phyloP scores from a whole-genome alignment of 345 rosid species.

The Hibiscus tridactylites region DNA sequence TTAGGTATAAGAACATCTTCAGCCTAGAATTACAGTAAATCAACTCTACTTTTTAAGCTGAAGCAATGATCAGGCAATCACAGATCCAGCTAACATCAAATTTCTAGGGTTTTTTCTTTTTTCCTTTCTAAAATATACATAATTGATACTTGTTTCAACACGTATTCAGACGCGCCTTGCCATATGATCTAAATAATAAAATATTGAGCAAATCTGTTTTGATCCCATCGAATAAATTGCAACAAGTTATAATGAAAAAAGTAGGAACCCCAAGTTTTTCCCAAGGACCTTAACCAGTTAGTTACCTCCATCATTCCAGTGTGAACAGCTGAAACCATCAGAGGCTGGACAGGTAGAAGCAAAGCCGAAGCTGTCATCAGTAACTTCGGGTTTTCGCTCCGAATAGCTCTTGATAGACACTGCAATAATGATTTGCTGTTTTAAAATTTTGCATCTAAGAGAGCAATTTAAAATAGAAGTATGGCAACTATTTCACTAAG shows the following conservation, averaged over 20 bases:
- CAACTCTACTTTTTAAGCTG: too few relatives aligned
- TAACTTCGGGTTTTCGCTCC: slow-evolving; percentile 81
- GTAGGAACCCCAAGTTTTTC: background rate
- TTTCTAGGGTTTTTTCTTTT: too few relatives aligned
- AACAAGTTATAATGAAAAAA: background rate
- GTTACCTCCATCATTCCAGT: slow-evolving; percentile 98
- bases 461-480: slow-evolving; percentile 1
- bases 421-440: slow-evolving; percentile 19
- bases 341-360: slow-evolving; percentile 77
- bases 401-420: slow-evolving; percentile 83
- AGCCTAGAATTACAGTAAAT: too few relatives aligned
- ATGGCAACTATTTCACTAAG: background rate
- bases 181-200: background rate
- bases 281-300: background rate
- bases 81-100: too few relatives aligned
- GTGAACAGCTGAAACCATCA: slow-evolving; percentile 89
- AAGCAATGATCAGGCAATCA: too few relatives aligned
- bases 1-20: too few relatives aligned
- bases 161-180: too few relatives aligned
- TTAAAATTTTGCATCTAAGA: background rate
- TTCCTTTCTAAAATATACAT: too few relatives aligned
- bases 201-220: background rate
- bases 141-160: too few relatives aligned
- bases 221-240: background rate
- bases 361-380: slow-evolving; percentile 90